phyloP scores from a whole-genome alignment of 1,139 yeast genomes.

The Suhomyces terraborum region DNA sequence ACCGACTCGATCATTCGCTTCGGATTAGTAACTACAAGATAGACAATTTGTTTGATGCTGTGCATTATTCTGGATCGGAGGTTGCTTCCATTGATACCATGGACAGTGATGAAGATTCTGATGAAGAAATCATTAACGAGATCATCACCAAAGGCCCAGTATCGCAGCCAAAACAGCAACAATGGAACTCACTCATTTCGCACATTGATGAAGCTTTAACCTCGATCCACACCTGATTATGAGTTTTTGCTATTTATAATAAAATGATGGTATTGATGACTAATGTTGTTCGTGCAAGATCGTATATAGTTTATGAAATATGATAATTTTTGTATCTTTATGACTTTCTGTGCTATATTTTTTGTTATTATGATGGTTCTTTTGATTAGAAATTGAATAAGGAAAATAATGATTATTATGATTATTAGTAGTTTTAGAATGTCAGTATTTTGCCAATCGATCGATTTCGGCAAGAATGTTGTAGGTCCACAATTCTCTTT shows the following conservation, averaged over 20 bases:
- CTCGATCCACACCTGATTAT: constrained; percentile 1
- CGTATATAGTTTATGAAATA: too few species aligned
- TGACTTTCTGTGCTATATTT: too few species aligned
- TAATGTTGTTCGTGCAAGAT: too few species aligned
- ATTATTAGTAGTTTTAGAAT: too few species aligned
- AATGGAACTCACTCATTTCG: constrained; percentile 21
- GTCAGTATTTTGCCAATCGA: constrained; percentile 34
- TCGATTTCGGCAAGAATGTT: constrained; percentile 66
- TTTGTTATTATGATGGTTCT: too few species aligned
- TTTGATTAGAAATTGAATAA: too few species aligned
- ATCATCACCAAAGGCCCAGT: neutral
- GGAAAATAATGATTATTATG: too few species aligned
- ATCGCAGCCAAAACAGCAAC: neutral
- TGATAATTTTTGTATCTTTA: too few species aligned
- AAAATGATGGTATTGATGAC: too few species aligned
- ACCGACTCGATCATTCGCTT: neutral
- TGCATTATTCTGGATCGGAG: neutral
- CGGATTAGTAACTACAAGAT: constrained; percentile 2
- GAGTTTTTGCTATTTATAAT: too few species aligned
- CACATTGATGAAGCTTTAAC: constrained; percentile 22
- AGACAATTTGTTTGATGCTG: constrained; percentile 3
- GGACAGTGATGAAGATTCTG: constrained; percentile 13
- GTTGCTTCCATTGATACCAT: neutral
- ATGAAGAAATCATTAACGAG: constrained; percentile 10
- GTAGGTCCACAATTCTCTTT: constrained; percentile 81